These are phyloP conservation scores for Anthoceros angustus DNA, from an alignment of 225 moss, liverwort and hornwort genomes.

Conservation along the genomic window DNA sequence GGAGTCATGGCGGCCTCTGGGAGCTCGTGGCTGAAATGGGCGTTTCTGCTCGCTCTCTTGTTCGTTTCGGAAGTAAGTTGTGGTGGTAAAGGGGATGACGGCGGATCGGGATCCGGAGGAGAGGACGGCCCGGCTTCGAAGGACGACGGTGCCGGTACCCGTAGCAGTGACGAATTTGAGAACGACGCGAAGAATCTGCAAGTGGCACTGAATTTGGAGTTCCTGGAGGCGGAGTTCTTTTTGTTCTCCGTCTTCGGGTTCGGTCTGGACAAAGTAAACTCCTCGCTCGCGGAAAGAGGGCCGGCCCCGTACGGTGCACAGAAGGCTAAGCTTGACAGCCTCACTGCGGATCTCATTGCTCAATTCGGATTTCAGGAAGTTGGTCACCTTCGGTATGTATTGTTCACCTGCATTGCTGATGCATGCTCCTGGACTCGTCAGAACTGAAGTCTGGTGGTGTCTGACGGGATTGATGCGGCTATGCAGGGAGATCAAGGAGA, in stretches of 20 bases:
- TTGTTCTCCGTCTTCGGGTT: constrained; percentile 26
- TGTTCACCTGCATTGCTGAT: not conserved
- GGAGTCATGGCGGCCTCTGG: no score
- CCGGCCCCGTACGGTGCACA: constrained; percentile 37
- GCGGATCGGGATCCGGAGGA: no score
- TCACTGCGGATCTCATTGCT: constrained; percentile 17
- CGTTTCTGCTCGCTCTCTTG: no score
- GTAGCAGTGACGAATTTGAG: constrained; percentile 10
- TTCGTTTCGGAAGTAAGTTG: no score
- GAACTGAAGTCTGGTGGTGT: not conserved
- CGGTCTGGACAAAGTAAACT: constrained; percentile 35
- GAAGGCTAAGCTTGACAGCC: constrained; percentile 36
- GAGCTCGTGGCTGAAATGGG: no score
- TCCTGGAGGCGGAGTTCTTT: constrained; percentile 60
- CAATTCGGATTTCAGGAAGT: constrained; percentile 65
- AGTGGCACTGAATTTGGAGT: constrained; percentile 64
- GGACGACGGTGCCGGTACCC: no score
- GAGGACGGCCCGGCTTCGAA: no score
- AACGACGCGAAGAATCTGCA: constrained; percentile 25
- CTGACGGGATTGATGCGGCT: not conserved
- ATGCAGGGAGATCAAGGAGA: not conserved
- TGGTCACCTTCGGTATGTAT: constrained; percentile 41
- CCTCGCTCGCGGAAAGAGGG: constrained; percentile 34
- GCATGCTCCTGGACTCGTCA: not conserved
- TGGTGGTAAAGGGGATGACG: no score